Conservation (phyloP, 176 grass and related monocot genomes). For the Calamus simplicifolius region DNA sequence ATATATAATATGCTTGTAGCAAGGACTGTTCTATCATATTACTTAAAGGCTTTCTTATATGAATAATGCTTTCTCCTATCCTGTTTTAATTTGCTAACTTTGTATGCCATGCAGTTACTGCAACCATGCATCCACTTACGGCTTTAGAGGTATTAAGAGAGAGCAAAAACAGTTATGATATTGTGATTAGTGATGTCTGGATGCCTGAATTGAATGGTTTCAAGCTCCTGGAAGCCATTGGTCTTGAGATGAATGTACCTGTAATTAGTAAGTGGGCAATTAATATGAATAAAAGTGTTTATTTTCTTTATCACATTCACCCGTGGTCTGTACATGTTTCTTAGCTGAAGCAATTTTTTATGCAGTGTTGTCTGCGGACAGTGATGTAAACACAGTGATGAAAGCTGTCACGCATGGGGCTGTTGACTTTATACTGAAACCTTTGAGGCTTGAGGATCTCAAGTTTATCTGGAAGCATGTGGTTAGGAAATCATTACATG, state of each 20-base stretch:
- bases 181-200: slow-evolving; percentile 5
- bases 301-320: too few species aligned
- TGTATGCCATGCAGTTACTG: too few species aligned
- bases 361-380: slow-evolving; percentile 1
- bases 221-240: neutral
- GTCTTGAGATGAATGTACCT: slow-evolving; percentile 5
- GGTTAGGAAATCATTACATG: neutral
- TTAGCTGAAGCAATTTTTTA: too few species aligned
- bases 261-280: slow-evolving; percentile 6
- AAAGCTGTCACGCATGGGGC: slow-evolving; percentile 5
- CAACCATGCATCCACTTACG: too few species aligned
- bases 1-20: too few species aligned
- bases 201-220: slow-evolving; percentile 12
- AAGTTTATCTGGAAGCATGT: slow-evolving; percentile 14
- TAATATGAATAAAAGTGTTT: too few species aligned
- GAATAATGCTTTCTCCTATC: too few species aligned
- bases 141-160: neutral
- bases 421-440: slow-evolving; percentile 13
- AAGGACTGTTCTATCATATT: too few species aligned
- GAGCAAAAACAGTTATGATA: slow-evolving; percentile 13
- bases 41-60: too few species aligned
- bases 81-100: too few species aligned
- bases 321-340: too few species aligned
- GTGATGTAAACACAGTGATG: neutral
- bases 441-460: slow-evolving; percentile 4